Base-by-base conservation (phyloP, 768 basidiomycete genomes). In the Lentinus brumalis region DNA sequence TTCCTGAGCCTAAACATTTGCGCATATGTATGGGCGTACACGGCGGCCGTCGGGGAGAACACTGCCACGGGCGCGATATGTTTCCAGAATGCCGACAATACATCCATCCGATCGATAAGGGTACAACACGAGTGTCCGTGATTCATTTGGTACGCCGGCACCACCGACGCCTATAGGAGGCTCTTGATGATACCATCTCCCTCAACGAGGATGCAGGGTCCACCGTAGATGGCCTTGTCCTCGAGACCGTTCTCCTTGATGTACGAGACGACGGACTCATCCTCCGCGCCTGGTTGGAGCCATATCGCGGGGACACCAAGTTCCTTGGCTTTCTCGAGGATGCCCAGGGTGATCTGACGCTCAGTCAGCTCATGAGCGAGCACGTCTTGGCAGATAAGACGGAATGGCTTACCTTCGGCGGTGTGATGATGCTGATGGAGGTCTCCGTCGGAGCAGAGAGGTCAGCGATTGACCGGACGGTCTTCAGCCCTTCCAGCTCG, bases 221-320 rank as follows among this genome's bases (percentile, higher is more conserved):
- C 94, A 30, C 90, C 88, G 70, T 83, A 85, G 53, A 96, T 82
- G 18, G 91, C 89, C 60, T 80, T 80, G 68, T 86, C 86, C 38
- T 78, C 74, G 65, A 94, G 73, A 5, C 78, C 82, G 52, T 88
- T 86, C 60, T 86, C 82, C 44, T 83, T 80, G 71, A 95, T 86
- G 67, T 83, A 95, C 15, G 78, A 68, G 15, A 78, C 73, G 47
- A 94, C 91, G 3, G 75, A 74, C 14, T 77, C 80, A 67, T 92
- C 87, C 64, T 89, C 86, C 7, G 93, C 91, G 21, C 93, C 93
- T 7, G 94, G 94, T 71, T 96, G 94, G 32, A 96, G 82, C 94
- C 94, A 96, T 46, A 94, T 78, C 3, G 86, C 81, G 6, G 87
- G 88, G 18, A 92, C 73, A n/a, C 74, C 73, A n/a, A 85, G 81